Conservation (phyloP, 176 grass and related monocot species). For the Avena insularis region DNA sequence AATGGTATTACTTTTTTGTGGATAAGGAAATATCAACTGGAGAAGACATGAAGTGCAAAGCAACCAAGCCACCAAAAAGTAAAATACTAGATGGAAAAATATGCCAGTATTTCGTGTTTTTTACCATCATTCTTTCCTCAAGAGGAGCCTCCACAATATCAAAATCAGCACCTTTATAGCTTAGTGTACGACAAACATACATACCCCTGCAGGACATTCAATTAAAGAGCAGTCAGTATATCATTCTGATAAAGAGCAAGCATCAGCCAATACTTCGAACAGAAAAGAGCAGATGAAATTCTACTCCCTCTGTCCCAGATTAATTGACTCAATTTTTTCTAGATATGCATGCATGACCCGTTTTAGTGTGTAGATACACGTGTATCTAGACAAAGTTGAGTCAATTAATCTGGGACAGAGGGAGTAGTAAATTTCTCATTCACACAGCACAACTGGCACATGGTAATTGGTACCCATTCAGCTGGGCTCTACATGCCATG, state of each 20-base stretch:
- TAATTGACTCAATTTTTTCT: neutral
- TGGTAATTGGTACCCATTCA: constrained; percentile 31
- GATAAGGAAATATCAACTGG: constrained; percentile 26
- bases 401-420: too few species aligned
- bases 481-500: constrained; percentile 33
- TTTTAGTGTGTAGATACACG: too few species aligned
- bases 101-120: constrained; percentile 46
- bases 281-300: constrained; percentile 24
- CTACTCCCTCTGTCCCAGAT: too few species aligned
- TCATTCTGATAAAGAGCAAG: constrained; percentile 19
- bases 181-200: constrained; percentile 97
- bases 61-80: constrained; percentile 16
- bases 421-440: constrained; percentile 5
- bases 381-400: too few species aligned
- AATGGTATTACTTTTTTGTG: neutral
- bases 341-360: too few species aligned
- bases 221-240: constrained; percentile 39
- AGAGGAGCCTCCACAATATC: constrained; percentile 89
- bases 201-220: constrained; percentile 80
- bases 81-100: constrained; percentile 28
- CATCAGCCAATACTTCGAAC: constrained; percentile 15
- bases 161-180: constrained; percentile 94
- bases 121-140: constrained; percentile 98
- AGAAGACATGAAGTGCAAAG: constrained; percentile 33
- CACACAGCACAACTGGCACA: constrained; percentile 28